Percentiles rank a stretch among this genome's conserved stretches.
Evolutionary conservation across 176 grass and related monocot genomes (phyloP).

Genomic region (Urochloa ruziziensis): DNA sequence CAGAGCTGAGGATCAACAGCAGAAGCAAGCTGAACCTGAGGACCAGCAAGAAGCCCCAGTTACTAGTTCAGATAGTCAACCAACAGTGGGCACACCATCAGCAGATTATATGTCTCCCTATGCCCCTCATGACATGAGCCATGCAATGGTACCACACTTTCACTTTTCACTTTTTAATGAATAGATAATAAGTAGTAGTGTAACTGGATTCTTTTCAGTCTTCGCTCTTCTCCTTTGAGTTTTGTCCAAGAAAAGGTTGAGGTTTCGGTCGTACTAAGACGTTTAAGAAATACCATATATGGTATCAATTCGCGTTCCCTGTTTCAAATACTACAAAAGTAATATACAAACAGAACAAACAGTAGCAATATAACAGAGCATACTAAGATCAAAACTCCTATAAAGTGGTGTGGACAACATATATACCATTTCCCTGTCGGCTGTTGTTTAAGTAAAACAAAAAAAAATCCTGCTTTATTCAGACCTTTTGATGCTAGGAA

Average conservation of each 20-base stretch:
- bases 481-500: background rate
- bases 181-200: background rate
- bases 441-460: background rate
- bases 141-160: constrained; percentile 46
- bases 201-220: background rate
- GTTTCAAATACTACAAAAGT: background rate
- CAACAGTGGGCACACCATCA: constrained; percentile 43
- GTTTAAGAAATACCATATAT: background rate
- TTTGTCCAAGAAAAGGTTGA: background rate
- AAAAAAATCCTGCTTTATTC: background rate
- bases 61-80: constrained; percentile 45
- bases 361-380: background rate
- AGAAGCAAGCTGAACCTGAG: constrained; percentile 35
- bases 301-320: background rate
- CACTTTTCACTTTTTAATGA: background rate
- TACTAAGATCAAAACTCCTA: constrained; percentile 1
- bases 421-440: background rate
- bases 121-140: constrained; percentile 37
- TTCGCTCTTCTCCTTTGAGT: background rate
- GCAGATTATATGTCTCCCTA: constrained; percentile 44
- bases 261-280: constrained; percentile 9
- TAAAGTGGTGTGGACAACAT: background rate
- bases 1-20: constrained; percentile 36
- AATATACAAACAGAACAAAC: no score
- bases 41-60: constrained; percentile 38